Evolutionary conservation across 1,139 yeast species (phyloP).

Genomic region (Suhomyces bolitotheri): DNA sequence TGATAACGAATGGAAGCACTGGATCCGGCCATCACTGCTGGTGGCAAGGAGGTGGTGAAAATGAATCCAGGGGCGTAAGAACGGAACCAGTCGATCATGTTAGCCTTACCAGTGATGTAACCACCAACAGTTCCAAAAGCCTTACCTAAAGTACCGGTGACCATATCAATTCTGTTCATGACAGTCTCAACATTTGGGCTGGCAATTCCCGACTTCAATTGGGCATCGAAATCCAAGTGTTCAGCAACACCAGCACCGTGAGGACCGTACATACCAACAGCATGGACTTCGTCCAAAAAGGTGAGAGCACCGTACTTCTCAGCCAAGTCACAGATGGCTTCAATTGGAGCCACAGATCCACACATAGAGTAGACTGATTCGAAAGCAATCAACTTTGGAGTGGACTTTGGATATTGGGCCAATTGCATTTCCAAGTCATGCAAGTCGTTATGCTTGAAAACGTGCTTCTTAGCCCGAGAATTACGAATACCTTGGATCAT

Average conservation of each 20-base stretch:
- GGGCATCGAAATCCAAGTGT: conserved; percentile 84
- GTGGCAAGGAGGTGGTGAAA: conserved; percentile 94
- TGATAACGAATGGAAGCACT: conserved; percentile 83
- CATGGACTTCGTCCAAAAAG: conserved; percentile 96
- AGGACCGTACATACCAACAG: conserved; percentile 98
- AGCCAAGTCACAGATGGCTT: conserved; percentile 90
- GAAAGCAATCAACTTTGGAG: conserved; percentile 94
- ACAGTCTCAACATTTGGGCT: conserved; percentile 56
- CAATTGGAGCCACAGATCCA: conserved; percentile 94
- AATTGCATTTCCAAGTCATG: conserved; percentile 76
- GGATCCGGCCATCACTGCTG: conserved; percentile 97
- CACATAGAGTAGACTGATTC: conserved; percentile 98
- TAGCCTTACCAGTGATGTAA: conserved; percentile 85
- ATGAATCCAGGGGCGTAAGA: conserved; percentile 97
- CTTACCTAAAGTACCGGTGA: conserved; percentile 96
- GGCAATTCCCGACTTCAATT: conserved; percentile 65
- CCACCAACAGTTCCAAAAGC: conserved; percentile 98
- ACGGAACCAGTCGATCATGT: conserved; percentile 90
- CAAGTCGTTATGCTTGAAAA: conserved; percentile 89
- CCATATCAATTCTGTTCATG: conserved; percentile 89
- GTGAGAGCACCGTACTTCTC: conserved; percentile 97
- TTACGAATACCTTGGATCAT: conserved; percentile 96
- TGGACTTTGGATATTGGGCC: conserved; percentile 74
- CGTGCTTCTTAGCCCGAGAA: conserved; percentile 83
- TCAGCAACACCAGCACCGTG: conserved; percentile 99